phyloP scores from a whole-genome alignment of 2,329 filamentous ascomycete species.

The Fusarium anguioides region DNA sequence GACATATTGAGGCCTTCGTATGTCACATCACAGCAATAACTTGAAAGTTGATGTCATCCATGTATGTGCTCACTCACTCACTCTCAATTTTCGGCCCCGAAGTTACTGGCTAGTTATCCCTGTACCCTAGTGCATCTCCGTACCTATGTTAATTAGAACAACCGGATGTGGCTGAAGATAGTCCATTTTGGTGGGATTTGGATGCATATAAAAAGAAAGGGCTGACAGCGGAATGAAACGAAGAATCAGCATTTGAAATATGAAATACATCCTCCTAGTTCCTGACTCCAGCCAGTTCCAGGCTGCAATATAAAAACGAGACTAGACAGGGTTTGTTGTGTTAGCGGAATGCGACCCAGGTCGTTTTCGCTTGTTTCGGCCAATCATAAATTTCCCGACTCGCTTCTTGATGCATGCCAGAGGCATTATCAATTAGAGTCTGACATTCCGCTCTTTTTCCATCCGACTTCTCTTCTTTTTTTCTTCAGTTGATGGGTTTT shows the following conservation, averaged over 20 bases:
- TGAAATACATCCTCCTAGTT: too few species aligned
- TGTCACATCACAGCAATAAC: background rate
- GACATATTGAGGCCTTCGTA: conserved; percentile 9
- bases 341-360: conserved; percentile 41
- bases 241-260: background rate
- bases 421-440: conserved; percentile 27
- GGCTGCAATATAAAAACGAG: too few species aligned
- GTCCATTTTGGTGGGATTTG: background rate
- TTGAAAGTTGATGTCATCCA: background rate
- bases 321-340: conserved; percentile 14
- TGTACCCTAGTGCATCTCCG: background rate
- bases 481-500: too few species aligned
- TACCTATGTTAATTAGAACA: background rate
- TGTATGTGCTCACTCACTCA: background rate
- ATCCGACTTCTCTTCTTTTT: background rate
- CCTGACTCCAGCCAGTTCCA: background rate
- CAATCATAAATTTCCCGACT: conserved; percentile 48
- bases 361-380: conserved; percentile 44
- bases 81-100: conserved; percentile 16
- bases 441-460: conserved; percentile 25
- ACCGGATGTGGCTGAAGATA: conserved; percentile 26
- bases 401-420: conserved; percentile 46
- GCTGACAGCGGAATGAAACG: background rate
- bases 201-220: background rate
- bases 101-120: background rate